Base-by-base conservation (phyloP, 2,329 filamentous ascomycete species). In the Penicillium sp. region DNA sequence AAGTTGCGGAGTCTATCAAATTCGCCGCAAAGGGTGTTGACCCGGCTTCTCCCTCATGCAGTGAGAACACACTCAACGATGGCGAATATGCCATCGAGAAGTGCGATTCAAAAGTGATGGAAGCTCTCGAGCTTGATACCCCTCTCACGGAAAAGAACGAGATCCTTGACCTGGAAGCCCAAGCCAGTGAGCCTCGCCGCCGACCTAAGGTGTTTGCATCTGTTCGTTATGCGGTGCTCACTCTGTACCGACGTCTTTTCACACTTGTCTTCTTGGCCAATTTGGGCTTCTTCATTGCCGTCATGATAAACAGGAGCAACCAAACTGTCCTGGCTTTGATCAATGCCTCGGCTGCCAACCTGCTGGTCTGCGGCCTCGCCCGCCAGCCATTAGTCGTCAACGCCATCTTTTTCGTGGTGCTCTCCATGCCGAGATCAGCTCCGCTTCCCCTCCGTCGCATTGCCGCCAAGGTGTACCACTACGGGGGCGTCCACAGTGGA, bases 331-430 rank as follows among this genome's bases (percentile, higher is more conserved):
- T 74, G 27, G 68, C 69, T 1, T 57, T 77, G 44, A 73, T 76
- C 36, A 78, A 78, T 50, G 77, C 77, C 18, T 67, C 73, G 1
- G 71, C 77, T 5, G 71, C 73, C 47, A 83, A 83, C 59, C 58
- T 83, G 49, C 67, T 78, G 3, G 75, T 73, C 3, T 76, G 77
- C 36, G 74, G 81, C 31, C 62, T 81, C 36, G 76, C 81, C 48
- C 78, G 81, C 52, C 80, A 83, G 63, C 81, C 81, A 54, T 68
- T 81, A 45, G 71, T 83, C n/a, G 77, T 83, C 66, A 83, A 83
- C 65, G 63, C 71, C 14, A 73, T 83, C 43, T 83, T 81, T 63
- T 63, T 68, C 47, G 56, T 75, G 10, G 77, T 79, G 49, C 74
- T 73, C 54, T 74, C 72, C 16, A 73, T 78, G 45, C 78, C 79